A percentile compares a stretch with the other conserved stretches of the same genome.
Conservation (phyloP, 805 yeast species). For the Candida sphagnicola region DNA sequence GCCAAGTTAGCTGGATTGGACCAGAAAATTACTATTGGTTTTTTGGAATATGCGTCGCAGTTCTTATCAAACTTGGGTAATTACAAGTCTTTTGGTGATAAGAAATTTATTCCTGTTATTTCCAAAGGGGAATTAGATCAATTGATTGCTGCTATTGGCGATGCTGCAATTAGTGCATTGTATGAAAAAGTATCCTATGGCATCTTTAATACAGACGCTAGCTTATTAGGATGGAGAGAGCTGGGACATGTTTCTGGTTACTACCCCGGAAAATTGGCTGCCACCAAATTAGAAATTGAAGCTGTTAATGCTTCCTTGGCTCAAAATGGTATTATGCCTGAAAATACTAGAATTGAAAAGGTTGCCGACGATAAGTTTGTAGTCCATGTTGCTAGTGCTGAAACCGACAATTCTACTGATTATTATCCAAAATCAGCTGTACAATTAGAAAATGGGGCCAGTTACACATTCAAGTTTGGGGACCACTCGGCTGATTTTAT, state of each 20-base stretch:
- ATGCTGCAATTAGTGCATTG: constrained; percentile 26
- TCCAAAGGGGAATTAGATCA: constrained; percentile 43
- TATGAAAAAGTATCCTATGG: constrained; percentile 43
- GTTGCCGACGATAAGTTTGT: constrained; percentile 42
- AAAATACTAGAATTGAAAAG: constrained; percentile 75
- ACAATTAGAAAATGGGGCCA: constrained; percentile 35
- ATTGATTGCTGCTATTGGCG: constrained; percentile 39
- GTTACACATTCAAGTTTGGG: constrained; percentile 62
- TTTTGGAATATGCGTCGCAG: constrained; percentile 74
- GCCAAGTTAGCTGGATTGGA: constrained; percentile 28
- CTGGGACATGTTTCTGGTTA: constrained; percentile 74
- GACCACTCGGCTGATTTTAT: constrained; percentile 69
- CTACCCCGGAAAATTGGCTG: constrained; percentile 46
- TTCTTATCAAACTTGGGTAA: constrained; percentile 73
- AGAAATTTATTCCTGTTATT: constrained; percentile 74
- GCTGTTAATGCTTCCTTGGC: constrained; percentile 66
- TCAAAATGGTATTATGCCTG: constrained; percentile 62
- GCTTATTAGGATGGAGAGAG: constrained; percentile 72
- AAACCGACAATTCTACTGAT: constrained; percentile 41
- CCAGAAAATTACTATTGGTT: constrained; percentile 36
- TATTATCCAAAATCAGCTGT: constrained; percentile 49
- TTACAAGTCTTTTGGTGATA: constrained; percentile 85
- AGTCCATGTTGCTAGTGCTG: constrained; percentile 68
- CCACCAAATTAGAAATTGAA: constrained; percentile 59
- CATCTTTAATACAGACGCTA: constrained; percentile 48